Conservation (phyloP, 495 filamentous ascomycete genomes). For the Echria macrotheca region DNA sequence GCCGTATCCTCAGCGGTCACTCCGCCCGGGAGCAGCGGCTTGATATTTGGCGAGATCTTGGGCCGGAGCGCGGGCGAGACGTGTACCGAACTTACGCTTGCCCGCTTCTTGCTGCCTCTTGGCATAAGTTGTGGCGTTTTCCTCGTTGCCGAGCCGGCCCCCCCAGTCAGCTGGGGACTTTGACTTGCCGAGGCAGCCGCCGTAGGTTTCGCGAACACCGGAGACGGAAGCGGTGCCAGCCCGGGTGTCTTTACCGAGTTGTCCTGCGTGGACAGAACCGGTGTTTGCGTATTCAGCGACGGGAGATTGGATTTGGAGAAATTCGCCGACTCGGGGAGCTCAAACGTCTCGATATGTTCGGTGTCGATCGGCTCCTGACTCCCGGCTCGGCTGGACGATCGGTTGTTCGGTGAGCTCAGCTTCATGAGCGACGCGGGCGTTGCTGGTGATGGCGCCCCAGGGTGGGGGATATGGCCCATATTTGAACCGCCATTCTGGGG, state of each 20-base stretch:
- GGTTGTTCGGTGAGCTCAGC: constrained; percentile 39
- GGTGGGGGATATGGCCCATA: constrained; percentile 18
- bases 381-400: constrained; percentile 21
- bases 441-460: constrained; percentile 51
- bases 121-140: constrained; percentile 44
- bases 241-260: constrained; percentile 30
- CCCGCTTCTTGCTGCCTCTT: constrained; percentile 60
- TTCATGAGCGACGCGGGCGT: constrained; percentile 87
- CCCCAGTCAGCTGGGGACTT: constrained; percentile 48
- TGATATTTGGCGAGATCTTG: constrained; percentile 90
- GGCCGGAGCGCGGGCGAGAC: constrained; percentile 78
- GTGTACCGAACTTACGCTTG: constrained; percentile 69
- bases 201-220: constrained; percentile 36
- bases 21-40: constrained; percentile 75
- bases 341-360: constrained; percentile 62
- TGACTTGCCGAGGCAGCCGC: constrained; percentile 38
- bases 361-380: constrained; percentile 39
- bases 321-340: constrained; percentile 60
- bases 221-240: constrained; percentile 43
- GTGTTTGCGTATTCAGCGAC: constrained; percentile 41
- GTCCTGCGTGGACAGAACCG: constrained; percentile 29
- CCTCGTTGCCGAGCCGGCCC: constrained; percentile 28
- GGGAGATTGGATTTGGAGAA: constrained; percentile 38
- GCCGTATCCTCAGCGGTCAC: constrained; percentile 58
- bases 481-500: constrained; percentile 29